Base-by-base conservation (phyloP, 2,329 filamentous ascomycete species). In the Falciphora oryzae region DNA sequence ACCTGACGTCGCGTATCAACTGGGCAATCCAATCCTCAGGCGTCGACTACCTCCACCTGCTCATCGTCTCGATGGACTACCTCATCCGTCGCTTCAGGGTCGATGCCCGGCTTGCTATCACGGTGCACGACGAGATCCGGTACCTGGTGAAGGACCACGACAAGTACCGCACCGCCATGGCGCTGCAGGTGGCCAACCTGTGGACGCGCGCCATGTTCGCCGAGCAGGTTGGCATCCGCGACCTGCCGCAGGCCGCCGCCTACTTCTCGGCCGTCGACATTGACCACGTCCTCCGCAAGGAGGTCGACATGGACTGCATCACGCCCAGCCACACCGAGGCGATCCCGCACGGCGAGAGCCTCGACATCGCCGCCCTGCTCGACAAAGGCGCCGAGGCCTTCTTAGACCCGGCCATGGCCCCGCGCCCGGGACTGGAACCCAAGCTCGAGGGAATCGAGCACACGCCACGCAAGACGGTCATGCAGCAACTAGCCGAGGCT, bases 11-110 rank as follows among this genome's bases (percentile, higher is more conserved):
- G 25, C 89, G 96, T 44, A 98, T 99, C 78, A 99, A 99, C 74
- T 99, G 95, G 95, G 95, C 95, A 3, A 98, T 99, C 70, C 95
- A 99, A 73, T 97, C 93, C 0, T 96, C 92, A 0, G 95, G 96
- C 6, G 94, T 98, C 4, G 96, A 99, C 75, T 99, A 99, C 75
- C 85, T 99, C 2, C 95, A 99, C 73, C 86, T 99, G 5, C 84
- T 99, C 25, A 92, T 99, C 68, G 86, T 98, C 3, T 84, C 88
- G 18, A 99, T 99, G 96, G 93, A 98, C 74, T 97, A 96, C 73
- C 83, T 99, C 3, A 89, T 89, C 63, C 86, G 92, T 2, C 90
- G 89, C 6, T 99, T 90, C 80, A 93, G 91, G 71, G 86, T 99
- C 66, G 77, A 91, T 64, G 93, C 93, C 5, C 91, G 96, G 1